Conservation (phyloP, 345 rosid species). For the Litchi chinensis region DNA sequence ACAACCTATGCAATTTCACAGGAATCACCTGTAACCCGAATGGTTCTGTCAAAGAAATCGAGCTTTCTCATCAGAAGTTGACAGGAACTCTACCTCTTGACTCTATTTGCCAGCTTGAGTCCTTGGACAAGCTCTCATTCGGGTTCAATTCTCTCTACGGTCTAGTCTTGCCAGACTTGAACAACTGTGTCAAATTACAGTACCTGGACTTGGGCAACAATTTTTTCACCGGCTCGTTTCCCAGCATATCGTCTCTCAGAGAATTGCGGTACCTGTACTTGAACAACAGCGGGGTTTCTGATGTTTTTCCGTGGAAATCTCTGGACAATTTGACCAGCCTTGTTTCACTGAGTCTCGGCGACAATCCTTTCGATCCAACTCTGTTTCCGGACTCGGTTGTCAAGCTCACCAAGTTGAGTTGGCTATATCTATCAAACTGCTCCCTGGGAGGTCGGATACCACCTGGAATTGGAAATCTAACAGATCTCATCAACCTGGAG, state of each 20-base stretch:
- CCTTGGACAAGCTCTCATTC: conserved; percentile 62
- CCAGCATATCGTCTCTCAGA: conserved; percentile 52
- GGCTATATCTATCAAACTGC: conserved; percentile 69
- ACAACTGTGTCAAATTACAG: conserved; percentile 49
- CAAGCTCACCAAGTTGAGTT: conserved; percentile 50
- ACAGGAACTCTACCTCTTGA: conserved; percentile 53
- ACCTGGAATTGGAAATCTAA: conserved; percentile 55
- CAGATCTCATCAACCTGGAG: conserved; percentile 61
- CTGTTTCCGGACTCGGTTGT: conserved; percentile 52
- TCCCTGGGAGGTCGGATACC: conserved; percentile 66
- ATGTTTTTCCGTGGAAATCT: conserved; percentile 76
- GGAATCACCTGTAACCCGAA: conserved; percentile 64
- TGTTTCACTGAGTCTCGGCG: conserved; percentile 63
- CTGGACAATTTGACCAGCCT: conserved; percentile 52
- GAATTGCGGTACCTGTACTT: conserved; percentile 55
- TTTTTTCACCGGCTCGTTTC: conserved; percentile 59
- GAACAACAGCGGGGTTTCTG: conserved; percentile 64
- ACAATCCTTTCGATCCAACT: conserved; percentile 52
- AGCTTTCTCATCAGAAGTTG: conserved; percentile 55
- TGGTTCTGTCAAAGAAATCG: conserved; percentile 57
- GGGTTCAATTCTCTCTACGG: conserved; percentile 67
- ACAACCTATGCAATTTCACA: conserved; percentile 45
- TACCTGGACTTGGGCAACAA: conserved; percentile 84
- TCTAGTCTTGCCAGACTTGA: conserved; percentile 36
- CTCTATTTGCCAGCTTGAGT: conserved; percentile 59